These are phyloP conservation scores for Pleodorina starrii DNA, from an alignment of 139 green algal genomes.

Conservation along the genomic window DNA sequence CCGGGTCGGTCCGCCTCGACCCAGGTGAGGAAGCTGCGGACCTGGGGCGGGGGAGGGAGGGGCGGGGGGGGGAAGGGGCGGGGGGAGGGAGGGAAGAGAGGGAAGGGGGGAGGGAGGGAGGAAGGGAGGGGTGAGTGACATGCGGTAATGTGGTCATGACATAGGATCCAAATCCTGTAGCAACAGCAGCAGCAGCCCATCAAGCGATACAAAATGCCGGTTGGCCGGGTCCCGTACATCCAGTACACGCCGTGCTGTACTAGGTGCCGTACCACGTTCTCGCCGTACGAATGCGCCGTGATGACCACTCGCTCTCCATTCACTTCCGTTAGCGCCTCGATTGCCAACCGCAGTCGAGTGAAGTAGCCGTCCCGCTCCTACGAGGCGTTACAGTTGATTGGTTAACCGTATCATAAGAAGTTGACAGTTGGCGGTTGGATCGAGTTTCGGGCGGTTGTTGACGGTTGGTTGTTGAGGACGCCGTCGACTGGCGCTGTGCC, in stretches of 20 bases:
- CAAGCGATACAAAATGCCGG: too few relatives aligned
- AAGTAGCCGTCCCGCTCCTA: constrained; percentile 73
- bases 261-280: constrained; percentile 71
- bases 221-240: too few relatives aligned
- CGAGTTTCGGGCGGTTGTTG: too few relatives aligned
- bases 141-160: not conserved
- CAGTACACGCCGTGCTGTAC: too few relatives aligned
- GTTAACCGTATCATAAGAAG: too few relatives aligned
- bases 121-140: not conserved
- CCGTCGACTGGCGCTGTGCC: too few relatives aligned
- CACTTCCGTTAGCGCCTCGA: constrained; percentile 52
- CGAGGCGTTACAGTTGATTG: too few relatives aligned
- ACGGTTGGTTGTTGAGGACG: not conserved
- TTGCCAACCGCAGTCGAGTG: constrained; percentile 66
- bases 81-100: not conserved
- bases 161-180: too few relatives aligned
- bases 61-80: not conserved
- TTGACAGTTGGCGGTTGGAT: not conserved
- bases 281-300: constrained; percentile 62
- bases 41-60: constrained; percentile 27
- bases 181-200: too few relatives aligned
- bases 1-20: constrained; percentile 57
- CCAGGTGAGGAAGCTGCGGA: constrained; percentile 72
- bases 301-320: constrained; percentile 65
- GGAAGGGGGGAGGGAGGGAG: not conserved